Evolutionary conservation across 129 eudicot species (phyloP), one percentile per base, ranked within the genome.

Genomic region (Helianthus tuberosus): DNA sequence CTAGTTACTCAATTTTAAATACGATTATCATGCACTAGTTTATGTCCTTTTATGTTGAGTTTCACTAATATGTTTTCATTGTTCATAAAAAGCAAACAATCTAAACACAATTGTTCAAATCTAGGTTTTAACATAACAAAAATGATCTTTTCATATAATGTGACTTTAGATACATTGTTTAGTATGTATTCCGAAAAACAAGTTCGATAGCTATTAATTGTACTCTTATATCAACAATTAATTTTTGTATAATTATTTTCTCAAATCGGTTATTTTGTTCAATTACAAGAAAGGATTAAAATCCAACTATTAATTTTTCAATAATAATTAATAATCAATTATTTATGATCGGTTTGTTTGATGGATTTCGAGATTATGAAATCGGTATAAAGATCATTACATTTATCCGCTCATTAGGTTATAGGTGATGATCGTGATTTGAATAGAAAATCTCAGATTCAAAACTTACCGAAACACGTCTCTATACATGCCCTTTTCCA

Each of bases 51-150:
- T 23, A 3, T 14, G 41, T 72, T 25, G 8, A 55, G 6, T 72
- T 43, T 23, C 7, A 27, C 38, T 58, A 5, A 72, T 38, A 15
- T 0, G 13, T 27, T 68, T 20, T 11, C 6, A 5, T 48, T 68
- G 12, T 68, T 13, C 12, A 5, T 5, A 11, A 11, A 68, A 14
- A 67, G 48, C 1, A 48, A 68, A 48, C 77, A 20, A 59, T 38
- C n/a, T 72, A 2, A 59, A 13, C 25, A 9, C 35, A 72, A 41
- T 58, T 14, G 8, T 14, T n/a, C 32, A 20, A 35, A 43, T 72
- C 68, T 72, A 71, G 13, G 67, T 44, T 72, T 72, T 55, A 54
- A 16, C 60, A 54, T 54, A 54, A 54, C 27, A 32, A 16, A 54
- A 52, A 3, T 23, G 36, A 16, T 44, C 23, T 65, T 66, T 41